Conservation (phyloP, 352 stramenopile genomes). For the Phytophthora kernoviae region DNA sequence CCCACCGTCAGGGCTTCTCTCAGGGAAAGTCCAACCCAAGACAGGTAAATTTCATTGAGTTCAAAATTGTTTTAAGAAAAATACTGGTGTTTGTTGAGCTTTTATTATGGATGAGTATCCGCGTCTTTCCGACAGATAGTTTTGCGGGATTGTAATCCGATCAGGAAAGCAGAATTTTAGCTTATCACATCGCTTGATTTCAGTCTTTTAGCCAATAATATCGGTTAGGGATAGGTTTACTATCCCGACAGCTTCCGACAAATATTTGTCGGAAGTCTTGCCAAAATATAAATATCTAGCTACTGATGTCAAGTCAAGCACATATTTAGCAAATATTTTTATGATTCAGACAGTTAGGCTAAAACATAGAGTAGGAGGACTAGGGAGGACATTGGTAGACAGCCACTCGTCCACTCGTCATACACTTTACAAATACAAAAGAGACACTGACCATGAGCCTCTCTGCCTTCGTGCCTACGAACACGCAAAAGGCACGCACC, state of each 20-base stretch:
- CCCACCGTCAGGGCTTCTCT: neutral
- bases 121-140: neutral
- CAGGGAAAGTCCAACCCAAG: neutral
- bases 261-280: slow-evolving; percentile 8
- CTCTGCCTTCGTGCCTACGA: slow-evolving; percentile 3
- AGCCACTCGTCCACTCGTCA: neutral
- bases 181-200: neutral
- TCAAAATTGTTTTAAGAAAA: too few relatives aligned
- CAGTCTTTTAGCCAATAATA: slow-evolving; percentile 33
- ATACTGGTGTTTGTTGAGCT: neutral
- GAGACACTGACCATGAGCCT: slow-evolving; percentile 2
- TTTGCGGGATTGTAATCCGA: neutral
- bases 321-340: slow-evolving; percentile 10
- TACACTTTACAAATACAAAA: neutral
- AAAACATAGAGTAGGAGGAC: neutral
- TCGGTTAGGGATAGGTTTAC: slow-evolving; percentile 18
- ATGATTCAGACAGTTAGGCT: slow-evolving; percentile 2
- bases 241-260: slow-evolving; percentile 1
- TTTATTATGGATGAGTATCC: slow-evolving; percentile 2
- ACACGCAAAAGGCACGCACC: slow-evolving; percentile 3
- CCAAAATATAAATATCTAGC: slow-evolving; percentile 5
- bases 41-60: neutral
- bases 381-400: neutral
- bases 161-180: slow-evolving; percentile 22
- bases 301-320: neutral